Base-by-base conservation (phyloP, 305 asterid species). In the Salvia sclarea region DNA sequence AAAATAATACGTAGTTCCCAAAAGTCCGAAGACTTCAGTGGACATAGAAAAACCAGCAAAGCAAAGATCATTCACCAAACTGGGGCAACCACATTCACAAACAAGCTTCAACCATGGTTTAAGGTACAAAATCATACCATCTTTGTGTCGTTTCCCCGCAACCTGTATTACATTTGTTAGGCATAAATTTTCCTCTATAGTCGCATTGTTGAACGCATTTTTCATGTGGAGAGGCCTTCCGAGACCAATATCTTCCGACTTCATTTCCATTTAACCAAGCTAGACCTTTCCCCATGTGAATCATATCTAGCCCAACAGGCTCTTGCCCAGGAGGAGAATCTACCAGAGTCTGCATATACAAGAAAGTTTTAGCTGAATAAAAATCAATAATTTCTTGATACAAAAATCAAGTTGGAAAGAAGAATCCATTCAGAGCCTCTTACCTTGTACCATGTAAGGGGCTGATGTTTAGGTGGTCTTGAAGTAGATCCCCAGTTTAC, bases 401-500 rank as follows among this genome's bases (percentile, higher is more conserved):
- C 28, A 66, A 43, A 45, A 14, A 40, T 58, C 70, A 62, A 37
- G 64, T 12, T 61, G 57, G 45, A 62, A 69, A 40, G 41, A 64
- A 69, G 16, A n/a, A 17, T 31, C 44, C 1, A 53, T 41, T 17
- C 37, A 59, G 0, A 22, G 31, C 13, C 52, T n/a, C 16, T 43
- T 87, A 92, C 98, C 98, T 88, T 92, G 86, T 92, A 92, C 98
- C 98, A 92, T 71, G 95, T 92, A 25, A 92, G 89, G 69, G 96
- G 86, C 61, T 82, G 96, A 10, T 80, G 84, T 76, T 82, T 86
- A 44, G 96, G 96, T 68, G 96, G 96, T 47, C 68, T 74, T 37
- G 83, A 77, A 80, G 85, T 82, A 21, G 89, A 71, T 45, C 59
- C 83, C 96, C 98, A 89, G 47, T 78, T 82, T 58, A 80, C 80